phyloP scores from a whole-genome alignment of 2,329 filamentous ascomycete genomes.

The Trichoderma aggressivum region DNA sequence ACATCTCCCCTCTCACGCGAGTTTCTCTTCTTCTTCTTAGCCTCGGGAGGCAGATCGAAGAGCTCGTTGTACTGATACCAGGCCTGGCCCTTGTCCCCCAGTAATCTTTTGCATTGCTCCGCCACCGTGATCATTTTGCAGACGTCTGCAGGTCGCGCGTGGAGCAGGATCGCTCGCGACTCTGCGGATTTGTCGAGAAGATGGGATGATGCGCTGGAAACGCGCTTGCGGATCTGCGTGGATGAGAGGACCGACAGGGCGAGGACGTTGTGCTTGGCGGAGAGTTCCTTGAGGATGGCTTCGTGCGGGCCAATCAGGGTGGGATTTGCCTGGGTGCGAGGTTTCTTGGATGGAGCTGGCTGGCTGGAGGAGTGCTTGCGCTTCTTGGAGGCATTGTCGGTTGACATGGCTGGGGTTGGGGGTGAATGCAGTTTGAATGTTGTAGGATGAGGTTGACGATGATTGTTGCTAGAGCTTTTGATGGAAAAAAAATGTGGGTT shows the following conservation, averaged over 20 bases:
- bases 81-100: slow-evolving; percentile 44
- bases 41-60: slow-evolving; percentile 43
- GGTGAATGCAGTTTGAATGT: not conserved
- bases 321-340: slow-evolving; percentile 15
- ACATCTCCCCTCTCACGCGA: slow-evolving; percentile 45
- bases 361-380: slow-evolving; percentile 14
- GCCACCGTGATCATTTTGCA: slow-evolving; percentile 66
- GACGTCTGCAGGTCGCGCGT: slow-evolving; percentile 49
- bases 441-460: slow-evolving; percentile 5
- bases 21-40: not conserved
- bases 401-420: slow-evolving; percentile 9
- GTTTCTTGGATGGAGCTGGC: slow-evolving; percentile 9
- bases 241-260: slow-evolving; percentile 57
- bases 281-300: slow-evolving; percentile 42
- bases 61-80: slow-evolving; percentile 59
- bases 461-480: not conserved
- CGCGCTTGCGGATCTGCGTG: slow-evolving; percentile 56
- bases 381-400: slow-evolving; percentile 13
- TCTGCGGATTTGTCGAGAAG: slow-evolving; percentile 33
- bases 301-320: slow-evolving; percentile 39
- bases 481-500: not conserved
- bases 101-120: slow-evolving; percentile 61
- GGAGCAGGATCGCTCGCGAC: slow-evolving; percentile 44
- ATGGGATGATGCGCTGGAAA: slow-evolving; percentile 44
- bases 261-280: slow-evolving; percentile 47